Conservation (phyloP, 2,329 filamentous ascomycete species). For the Pseudogymnoascus sp. region DNA sequence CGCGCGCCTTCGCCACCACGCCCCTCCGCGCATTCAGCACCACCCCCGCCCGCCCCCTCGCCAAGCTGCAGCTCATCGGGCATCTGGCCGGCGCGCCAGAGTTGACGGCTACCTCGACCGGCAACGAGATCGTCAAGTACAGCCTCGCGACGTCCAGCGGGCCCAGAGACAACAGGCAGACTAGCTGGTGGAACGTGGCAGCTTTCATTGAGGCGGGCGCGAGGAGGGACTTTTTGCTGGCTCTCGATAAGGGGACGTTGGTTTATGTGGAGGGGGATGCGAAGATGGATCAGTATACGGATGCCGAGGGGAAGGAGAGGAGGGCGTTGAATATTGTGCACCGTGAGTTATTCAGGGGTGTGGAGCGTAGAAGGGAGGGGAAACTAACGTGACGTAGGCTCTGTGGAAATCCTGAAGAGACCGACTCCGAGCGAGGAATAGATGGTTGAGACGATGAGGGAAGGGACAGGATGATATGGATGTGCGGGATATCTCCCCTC, state of each 20-base stretch:
- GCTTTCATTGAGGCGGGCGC: constrained; percentile 62
- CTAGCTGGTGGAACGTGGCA: constrained; percentile 78
- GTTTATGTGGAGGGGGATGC: constrained; percentile 82
- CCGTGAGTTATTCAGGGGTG: constrained; percentile 49
- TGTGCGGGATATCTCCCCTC: neutral
- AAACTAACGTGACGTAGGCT: neutral
- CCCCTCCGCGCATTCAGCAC: constrained; percentile 68
- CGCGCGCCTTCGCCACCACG: constrained; percentile 34
- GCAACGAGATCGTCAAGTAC: constrained; percentile 70
- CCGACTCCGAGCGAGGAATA: neutral
- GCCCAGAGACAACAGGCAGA: constrained; percentile 59
- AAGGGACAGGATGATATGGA: neutral
- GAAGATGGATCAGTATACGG: constrained; percentile 57
- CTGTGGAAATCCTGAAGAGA: constrained; percentile 2
- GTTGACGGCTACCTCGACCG: constrained; percentile 58
- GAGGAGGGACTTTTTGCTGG: constrained; percentile 62
- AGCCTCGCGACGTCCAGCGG: constrained; percentile 63
- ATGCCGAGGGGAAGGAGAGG: constrained; percentile 60
- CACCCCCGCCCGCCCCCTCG: constrained; percentile 50
- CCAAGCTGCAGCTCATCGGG: constrained; percentile 80
- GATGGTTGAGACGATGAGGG: neutral
- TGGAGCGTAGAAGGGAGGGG: neutral
- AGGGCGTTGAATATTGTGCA: constrained; percentile 64
- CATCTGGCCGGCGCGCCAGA: constrained; percentile 76
- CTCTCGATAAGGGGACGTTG: constrained; percentile 75